A percentile compares a stretch with the other conserved stretches of the same genome.
These are phyloP conservation scores for Pseudocercospora cruenta DNA, from an alignment of 2,329 filamentous ascomycete species.

Conservation along the genomic window DNA sequence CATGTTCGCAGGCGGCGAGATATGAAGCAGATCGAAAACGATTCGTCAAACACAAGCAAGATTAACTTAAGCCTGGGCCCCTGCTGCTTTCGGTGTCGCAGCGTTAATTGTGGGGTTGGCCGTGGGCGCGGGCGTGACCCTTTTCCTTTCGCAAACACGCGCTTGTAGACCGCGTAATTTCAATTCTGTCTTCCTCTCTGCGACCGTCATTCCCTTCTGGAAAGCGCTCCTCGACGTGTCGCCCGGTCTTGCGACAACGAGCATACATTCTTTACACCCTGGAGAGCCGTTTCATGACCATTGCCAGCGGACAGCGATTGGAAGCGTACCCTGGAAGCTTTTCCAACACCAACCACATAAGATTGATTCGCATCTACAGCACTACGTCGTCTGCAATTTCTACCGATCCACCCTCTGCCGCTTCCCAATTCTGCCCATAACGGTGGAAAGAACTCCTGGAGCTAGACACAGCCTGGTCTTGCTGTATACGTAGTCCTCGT, in stretches of 20 bases:
- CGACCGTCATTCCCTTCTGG: background rate
- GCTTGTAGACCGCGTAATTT: background rate
- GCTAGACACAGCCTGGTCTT: background rate
- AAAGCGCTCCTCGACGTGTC: background rate
- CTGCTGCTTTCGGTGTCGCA: background rate
- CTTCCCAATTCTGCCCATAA: background rate
- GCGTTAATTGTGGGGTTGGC: background rate
- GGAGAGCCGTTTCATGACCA: background rate
- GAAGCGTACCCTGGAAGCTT: background rate
- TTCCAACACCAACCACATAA: background rate
- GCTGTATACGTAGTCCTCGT: background rate
- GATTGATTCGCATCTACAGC: background rate
- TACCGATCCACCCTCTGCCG: background rate
- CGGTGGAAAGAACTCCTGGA: constrained; percentile 2
- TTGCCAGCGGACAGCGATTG: background rate
- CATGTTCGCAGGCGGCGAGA: too few species aligned
- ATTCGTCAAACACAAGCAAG: background rate
- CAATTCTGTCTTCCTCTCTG: background rate
- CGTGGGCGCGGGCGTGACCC: background rate
- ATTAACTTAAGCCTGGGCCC: background rate
- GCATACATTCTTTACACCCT: background rate
- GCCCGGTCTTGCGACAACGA: background rate
- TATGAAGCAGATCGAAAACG: too few species aligned
- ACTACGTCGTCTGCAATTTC: background rate
- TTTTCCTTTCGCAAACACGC: background rate